Evolutionary conservation across 2,329 filamentous ascomycete species (phyloP).

Genomic region (Trichophaea hybrida): DNA sequence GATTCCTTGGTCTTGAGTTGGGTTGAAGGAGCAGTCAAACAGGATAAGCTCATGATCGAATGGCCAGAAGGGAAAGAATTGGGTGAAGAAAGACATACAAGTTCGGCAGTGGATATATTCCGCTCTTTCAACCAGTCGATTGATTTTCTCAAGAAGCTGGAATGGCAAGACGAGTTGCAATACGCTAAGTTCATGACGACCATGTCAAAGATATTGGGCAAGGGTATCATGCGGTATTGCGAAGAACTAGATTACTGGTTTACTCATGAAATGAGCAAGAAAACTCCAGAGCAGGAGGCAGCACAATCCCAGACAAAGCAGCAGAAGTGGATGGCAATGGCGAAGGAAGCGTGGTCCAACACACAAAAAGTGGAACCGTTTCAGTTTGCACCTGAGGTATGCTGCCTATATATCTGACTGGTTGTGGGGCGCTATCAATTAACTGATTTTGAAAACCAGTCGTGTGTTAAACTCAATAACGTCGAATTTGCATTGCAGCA

Average conservation of each 20-base stretch:
- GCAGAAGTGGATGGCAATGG: conserved; percentile 83
- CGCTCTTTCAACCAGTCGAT: conserved; percentile 84
- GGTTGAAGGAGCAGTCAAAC: conserved; percentile 80
- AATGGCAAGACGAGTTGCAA: conserved; percentile 87
- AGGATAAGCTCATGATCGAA: conserved; percentile 71
- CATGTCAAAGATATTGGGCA: conserved; percentile 68
- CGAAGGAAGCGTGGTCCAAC: conserved; percentile 81
- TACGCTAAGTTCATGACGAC: conserved; percentile 96
- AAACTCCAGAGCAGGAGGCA: conserved; percentile 74
- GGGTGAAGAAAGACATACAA: conserved; percentile 67
- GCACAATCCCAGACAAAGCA: conserved; percentile 65
- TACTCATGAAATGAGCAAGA: conserved; percentile 78
- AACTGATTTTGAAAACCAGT: conserved; percentile 40
- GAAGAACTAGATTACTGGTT: conserved; percentile 80
- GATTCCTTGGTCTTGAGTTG: conserved; percentile 67
- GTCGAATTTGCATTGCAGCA: conserved; percentile 89
- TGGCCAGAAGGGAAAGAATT: conserved; percentile 40
- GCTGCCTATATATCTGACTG: conserved; percentile 26
- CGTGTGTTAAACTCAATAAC: conserved; percentile 94
- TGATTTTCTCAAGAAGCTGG: conserved; percentile 68
- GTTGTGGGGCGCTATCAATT: conserved; percentile 22
- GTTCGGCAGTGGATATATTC: conserved; percentile 87
- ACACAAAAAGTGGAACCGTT: conserved; percentile 93
- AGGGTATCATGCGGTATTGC: conserved; percentile 75
- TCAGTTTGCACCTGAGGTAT: conserved; percentile 83